Base-by-base conservation (phyloP, 495 filamentous ascomycete genomes). In the Aspergillus ostianus region DNA sequence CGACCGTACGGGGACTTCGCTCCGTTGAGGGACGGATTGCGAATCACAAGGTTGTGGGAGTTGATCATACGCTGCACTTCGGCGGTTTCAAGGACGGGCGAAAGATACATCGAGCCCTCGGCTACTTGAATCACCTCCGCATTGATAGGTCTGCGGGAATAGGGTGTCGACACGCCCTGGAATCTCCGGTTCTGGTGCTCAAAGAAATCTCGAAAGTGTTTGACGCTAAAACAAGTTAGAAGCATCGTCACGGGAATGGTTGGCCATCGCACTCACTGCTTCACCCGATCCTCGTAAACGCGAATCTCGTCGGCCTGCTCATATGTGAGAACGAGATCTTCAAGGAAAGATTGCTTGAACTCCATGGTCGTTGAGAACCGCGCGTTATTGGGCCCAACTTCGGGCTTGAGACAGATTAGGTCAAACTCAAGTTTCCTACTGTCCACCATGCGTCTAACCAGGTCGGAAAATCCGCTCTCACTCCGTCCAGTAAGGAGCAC, bases 11-110 rank as follows among this genome's bases (percentile, higher is more conserved):
- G 67, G 1, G 70, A 70, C 58, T 72, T 76, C 32, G 65, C 64
- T 46, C 59, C 55, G 29, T 71, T 71, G 32, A 71, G 54, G 4
- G 73, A 65, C 9, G 75, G 68, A 45, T 70, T 78, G 53, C 77
- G 77, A 44, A 59, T 62, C 36, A 74, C 62, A 50, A 87, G 67
- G 66, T 97, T 98, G 75, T 98, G 93, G 15, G 80, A 78, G 68
- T 96, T 93, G 74, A 98, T 88, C 79, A 97, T 86, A 50, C 86
- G 85, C 73, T 97, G 92, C 44, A 97, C 84, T 70, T 95, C 89
- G 13, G 88, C 87, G 27, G 91, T 80, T 75, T 99, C 94, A 29
- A 82, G 79, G 52, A 91, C 83, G 13, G 93, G 92, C 61, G 95
- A 88, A n/a, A 99, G 87, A 47, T 77, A 84, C 21, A 81, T 87